A percentile compares a stretch with the other conserved stretches of the same genome.
Evolutionary conservation across 2,329 filamentous ascomycete species (phyloP).

Genomic region (Emericellopsis atlantica): DNA sequence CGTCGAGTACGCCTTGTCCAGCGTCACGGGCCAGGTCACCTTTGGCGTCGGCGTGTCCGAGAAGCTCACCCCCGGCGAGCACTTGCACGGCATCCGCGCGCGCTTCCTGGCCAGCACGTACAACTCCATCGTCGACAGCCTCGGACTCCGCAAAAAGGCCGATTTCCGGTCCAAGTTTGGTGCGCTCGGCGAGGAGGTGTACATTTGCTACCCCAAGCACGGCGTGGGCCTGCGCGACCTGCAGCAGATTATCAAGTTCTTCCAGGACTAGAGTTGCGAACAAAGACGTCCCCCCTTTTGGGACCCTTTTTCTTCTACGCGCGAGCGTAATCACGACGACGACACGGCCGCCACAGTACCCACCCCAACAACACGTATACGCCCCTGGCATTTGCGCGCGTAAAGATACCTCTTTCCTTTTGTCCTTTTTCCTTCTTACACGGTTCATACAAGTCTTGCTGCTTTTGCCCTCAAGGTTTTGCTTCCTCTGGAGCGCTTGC

Average conservation of each 20-base stretch:
- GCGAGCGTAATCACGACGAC: not conserved
- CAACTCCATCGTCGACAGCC: constrained; percentile 67
- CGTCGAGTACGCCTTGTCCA: constrained; percentile 54
- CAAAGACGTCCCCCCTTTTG: not conserved
- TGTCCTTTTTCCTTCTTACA: not conserved
- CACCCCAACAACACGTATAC: not conserved
- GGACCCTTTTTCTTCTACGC: not conserved
- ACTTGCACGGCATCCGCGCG: constrained; percentile 68
- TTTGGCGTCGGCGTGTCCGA: constrained; percentile 75
- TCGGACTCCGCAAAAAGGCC: constrained; percentile 71
- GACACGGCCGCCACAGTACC: not conserved
- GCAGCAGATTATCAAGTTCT: constrained; percentile 80
- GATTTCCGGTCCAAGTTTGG: constrained; percentile 90
- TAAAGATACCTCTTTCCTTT: constrained; percentile 2
- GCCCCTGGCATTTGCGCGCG: not conserved
- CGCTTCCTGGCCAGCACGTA: constrained; percentile 77
- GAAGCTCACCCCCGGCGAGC: constrained; percentile 65
- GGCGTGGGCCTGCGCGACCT: constrained; percentile 73
- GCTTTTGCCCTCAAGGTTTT: no score
- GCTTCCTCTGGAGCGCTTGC: no score
- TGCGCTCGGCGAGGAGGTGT: constrained; percentile 70
- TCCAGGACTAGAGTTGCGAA: constrained; percentile 50
- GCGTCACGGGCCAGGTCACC: constrained; percentile 49
- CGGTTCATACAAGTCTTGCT: no score
- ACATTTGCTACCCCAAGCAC: constrained; percentile 80